Base-by-base conservation (phyloP, 2,329 filamentous ascomycete genomes). In the Colletotrichum gloeosporioides region DNA sequence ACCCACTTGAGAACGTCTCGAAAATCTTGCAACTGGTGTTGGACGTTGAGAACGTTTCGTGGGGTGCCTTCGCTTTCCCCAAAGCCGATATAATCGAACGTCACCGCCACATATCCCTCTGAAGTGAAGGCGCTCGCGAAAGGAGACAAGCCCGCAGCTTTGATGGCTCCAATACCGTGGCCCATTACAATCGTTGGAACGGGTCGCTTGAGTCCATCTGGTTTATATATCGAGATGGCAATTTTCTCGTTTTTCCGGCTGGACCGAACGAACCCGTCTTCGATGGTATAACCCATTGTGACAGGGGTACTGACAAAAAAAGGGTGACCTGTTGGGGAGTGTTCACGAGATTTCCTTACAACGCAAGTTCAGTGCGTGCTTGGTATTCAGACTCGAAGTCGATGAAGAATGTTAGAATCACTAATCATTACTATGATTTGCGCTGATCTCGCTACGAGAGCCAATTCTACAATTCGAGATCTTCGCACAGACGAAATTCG, bases 41-140 rank as follows among this genome's bases (percentile, higher is more conserved):
- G 44, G 6, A 76, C 73, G 32, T 65, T 53, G 39, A 76, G 65
- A 4, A 73, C 44, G 39, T 76, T 73, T 16, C 73, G 73, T 13
- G 73, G 73, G 5, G 59, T 34, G 16, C 63, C 73, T 8, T 69
- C 73, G 59, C 73, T 76, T 7, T 76, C 73, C 12, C 73, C 73
- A 22, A 73, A 76, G 59, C 70, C 29, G 18, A 76, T 34, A 31
- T 76, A 76, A 64, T 76, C 73, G 29, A 76, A 76, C 8, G 70
- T 68, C n/a, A 76, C 70, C 13, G 74, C 69, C 6, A 65, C 36
- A 39, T 75, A 67, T 9, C 63, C 73, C 32, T 75, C 73, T 4
- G 69, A 66, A 6, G 62, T 75, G 22, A 72, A 75, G 62, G 59
- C 55, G 53, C 69, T 55, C 9, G 73, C 69, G 16, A 72, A 75